A percentile compares a stretch with the other conserved stretches of the same genome.
phyloP scores from a whole-genome alignment of 495 filamentous ascomycete genomes.

The Lasiosphaeriaceae sp. region DNA sequence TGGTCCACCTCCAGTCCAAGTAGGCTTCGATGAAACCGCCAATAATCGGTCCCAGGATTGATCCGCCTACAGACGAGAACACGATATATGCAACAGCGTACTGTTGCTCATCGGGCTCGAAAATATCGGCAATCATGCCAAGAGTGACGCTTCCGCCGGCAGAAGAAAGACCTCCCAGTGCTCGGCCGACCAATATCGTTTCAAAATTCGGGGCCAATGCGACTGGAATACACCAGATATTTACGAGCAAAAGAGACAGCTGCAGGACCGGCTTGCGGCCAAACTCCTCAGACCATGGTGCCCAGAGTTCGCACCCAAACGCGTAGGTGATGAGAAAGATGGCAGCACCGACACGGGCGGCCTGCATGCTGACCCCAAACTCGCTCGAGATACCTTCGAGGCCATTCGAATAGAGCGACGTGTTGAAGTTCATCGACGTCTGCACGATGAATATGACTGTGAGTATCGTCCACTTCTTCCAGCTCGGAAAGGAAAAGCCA shows the following conservation, averaged over 20 bases:
- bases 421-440: constrained; percentile 85
- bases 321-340: constrained; percentile 72
- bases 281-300: constrained; percentile 75
- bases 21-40: constrained; percentile 70
- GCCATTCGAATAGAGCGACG: constrained; percentile 66
- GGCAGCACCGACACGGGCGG: constrained; percentile 61
- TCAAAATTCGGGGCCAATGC: constrained; percentile 66
- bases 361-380: constrained; percentile 61
- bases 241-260: constrained; percentile 64
- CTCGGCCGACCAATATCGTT: constrained; percentile 61
- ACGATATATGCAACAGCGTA: constrained; percentile 72
- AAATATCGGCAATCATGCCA: constrained; percentile 80
- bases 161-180: constrained; percentile 66
- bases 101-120: constrained; percentile 67
- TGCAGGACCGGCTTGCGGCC: constrained; percentile 74
- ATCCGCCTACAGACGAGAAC: constrained; percentile 71
- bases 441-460: constrained; percentile 72
- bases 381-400: constrained; percentile 56
- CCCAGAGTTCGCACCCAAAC: constrained; percentile 80
- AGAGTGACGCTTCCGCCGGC: constrained; percentile 79
- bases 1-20: constrained; percentile 70
- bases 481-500: constrained; percentile 58
- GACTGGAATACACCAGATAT: constrained; percentile 71
- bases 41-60: constrained; percentile 72
- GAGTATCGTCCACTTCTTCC: constrained; percentile 75